Evolutionary conservation across 1,139 yeast genomes (phyloP).

Genomic region (Meyerozyma guilliermondii): DNA sequence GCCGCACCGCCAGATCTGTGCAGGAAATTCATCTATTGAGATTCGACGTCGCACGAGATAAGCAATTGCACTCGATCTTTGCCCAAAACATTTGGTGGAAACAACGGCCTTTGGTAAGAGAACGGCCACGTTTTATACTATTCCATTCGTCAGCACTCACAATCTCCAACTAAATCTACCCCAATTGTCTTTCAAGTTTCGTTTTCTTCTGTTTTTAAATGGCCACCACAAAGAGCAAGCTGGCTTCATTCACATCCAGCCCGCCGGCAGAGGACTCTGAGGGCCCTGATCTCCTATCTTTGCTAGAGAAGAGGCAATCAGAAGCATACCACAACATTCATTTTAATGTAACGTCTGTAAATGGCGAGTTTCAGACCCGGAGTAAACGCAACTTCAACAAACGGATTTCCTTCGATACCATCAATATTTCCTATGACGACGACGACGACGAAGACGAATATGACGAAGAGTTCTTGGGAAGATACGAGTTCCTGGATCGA

Average conservation of each 20-base stretch:
- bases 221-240: not conserved
- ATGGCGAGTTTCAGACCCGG: conserved; percentile 2
- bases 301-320: not conserved
- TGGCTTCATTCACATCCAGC: not conserved
- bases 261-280: not conserved
- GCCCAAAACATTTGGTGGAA: no score
- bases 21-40: not conserved
- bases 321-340: not conserved
- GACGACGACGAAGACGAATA: conserved; percentile 14
- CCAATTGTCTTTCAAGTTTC: not conserved
- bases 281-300: not conserved
- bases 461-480: conserved; percentile 2
- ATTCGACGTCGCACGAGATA: not conserved
- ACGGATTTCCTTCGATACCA: conserved; percentile 43
- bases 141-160: not conserved
- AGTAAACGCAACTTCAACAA: conserved; percentile 10
- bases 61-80: not conserved
- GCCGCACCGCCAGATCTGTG: not conserved
- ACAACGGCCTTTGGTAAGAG: not conserved
- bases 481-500: conserved; percentile 2
- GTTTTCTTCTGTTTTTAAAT: not conserved
- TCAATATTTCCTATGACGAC: conserved; percentile 25
- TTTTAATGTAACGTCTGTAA: not conserved
- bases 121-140: not conserved
- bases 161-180: not conserved